Percentiles rank a stretch among this genome's conserved stretches.
Conservation (phyloP, 257 asterid genomes). For the Catharanthus roseus region DNA sequence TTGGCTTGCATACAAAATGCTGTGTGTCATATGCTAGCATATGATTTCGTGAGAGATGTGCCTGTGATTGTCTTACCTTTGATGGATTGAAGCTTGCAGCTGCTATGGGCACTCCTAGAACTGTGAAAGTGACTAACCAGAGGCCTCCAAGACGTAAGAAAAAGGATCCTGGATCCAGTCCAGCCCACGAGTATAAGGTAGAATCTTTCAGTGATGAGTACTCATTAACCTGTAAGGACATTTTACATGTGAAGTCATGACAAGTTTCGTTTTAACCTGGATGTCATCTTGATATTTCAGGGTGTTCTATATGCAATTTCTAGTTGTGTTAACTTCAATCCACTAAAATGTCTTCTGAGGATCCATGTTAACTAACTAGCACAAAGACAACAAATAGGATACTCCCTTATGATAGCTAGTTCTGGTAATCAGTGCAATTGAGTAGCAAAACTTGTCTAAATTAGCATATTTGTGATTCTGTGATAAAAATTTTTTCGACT, state of each 20-base stretch:
- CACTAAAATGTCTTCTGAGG: not conserved
- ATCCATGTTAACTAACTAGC: too few species aligned
- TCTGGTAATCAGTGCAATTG: not conserved
- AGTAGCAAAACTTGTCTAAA: not conserved
- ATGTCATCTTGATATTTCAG: not conserved
- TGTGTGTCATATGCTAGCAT: not conserved
- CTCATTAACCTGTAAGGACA: conserved; percentile 56
- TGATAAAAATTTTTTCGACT: not conserved
- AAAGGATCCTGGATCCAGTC: conserved; percentile 59
- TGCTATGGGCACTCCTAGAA: conserved; percentile 81
- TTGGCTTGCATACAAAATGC: not conserved
- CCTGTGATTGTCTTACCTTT: conserved; percentile 35
- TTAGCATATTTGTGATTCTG: not conserved
- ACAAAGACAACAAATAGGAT: not conserved
- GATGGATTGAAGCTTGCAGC: conserved; percentile 85
- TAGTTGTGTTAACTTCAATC: not conserved
- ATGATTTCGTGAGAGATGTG: not conserved
- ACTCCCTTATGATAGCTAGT: not conserved
- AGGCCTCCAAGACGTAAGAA: conserved; percentile 81
- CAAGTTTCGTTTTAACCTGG: not conserved
- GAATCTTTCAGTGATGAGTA: conserved; percentile 67
- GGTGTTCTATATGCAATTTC: not conserved
- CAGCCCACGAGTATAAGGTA: conserved; percentile 61
- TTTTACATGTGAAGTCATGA: not conserved
- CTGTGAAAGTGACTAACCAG: conserved; percentile 73